A percentile compares a stretch with the other conserved stretches of the same genome.
Evolutionary conservation across 352 stramenopile genomes (phyloP).

Genomic region (Phytophthora hybrid): DNA sequence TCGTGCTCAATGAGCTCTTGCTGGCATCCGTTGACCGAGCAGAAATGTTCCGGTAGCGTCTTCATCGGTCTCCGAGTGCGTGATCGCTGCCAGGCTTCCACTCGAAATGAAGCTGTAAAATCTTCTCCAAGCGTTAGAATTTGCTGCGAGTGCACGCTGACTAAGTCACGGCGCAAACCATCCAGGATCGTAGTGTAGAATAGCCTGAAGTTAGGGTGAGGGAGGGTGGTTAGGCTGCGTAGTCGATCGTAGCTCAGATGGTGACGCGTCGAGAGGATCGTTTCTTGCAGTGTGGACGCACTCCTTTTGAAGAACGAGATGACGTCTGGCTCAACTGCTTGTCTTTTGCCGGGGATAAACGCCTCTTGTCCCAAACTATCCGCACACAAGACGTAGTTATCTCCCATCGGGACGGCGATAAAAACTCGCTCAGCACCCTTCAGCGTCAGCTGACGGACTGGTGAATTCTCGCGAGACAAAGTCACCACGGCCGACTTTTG

Average conservation of each 20-base stretch:
- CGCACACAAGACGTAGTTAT: conserved; percentile 62
- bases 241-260: conserved; percentile 61
- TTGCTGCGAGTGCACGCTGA: conserved; percentile 70
- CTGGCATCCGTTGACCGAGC: conserved; percentile 61
- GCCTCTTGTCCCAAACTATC: conserved; percentile 66
- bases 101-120: conserved; percentile 64
- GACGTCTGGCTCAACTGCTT: conserved; percentile 61
- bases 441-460: conserved; percentile 37
- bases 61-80: conserved; percentile 44
- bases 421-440: conserved; percentile 51
- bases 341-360: conserved; percentile 46
- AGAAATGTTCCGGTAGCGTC: conserved; percentile 51
- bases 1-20: conserved; percentile 38
- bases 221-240: conserved; percentile 29
- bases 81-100: conserved; percentile 61
- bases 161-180: conserved; percentile 60
- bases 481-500: conserved; percentile 44
- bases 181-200: conserved; percentile 52
- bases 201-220: conserved; percentile 49
- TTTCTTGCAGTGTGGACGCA: conserved; percentile 44
- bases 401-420: conserved; percentile 52
- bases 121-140: conserved; percentile 69
- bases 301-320: conserved; percentile 53
- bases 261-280: conserved; percentile 49
- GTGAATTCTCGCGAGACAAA: conserved; percentile 39